Base-by-base conservation (phyloP, 306 rosid genomes). In the Fragaria nilgerrensis region DNA sequence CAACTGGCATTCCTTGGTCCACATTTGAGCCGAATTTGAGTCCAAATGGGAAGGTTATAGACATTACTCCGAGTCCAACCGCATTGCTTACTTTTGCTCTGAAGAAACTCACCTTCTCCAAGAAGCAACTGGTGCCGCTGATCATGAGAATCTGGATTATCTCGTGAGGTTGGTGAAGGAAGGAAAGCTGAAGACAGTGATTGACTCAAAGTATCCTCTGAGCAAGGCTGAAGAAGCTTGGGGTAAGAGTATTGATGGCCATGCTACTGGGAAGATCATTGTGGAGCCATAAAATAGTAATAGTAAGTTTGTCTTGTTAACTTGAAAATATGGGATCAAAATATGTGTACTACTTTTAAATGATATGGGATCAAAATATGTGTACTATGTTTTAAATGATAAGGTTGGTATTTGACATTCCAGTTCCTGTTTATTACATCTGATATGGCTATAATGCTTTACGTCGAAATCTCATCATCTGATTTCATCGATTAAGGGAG, bases 241-340 rank as follows among this genome's bases (percentile, higher is more conserved):
- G 98, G 86, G 93, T 27, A 85, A 67, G 83, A 90, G 90, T 58
- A 79, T 85, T 12, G 97, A 85, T 68, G 96, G 98, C 27, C 97
- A 93, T 80, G 92, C 98, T 34, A 94, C 97, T 71, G 98, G 98
- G 78, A 94, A 94, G 87, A 84, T 93, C 76, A 76, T 91, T 68
- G 85, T 93, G 73, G 89, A 88, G 81, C 39, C 39, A 14, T 62
- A 11, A 61, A 61, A 27, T 27, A 27, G 19, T 27, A 14, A 27
- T 29, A 62, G 11, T 61, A 61, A 59, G 34, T 25, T 59, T 9
- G 15, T 58, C 2, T 23, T 74, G 48, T 59, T 37, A 43, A 22
- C 15, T 34, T n/a, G 13, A 15, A 2, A 2, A 15, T 15, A 49
- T 49, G 55, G 55, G 69, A 17, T 29, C 36, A 47, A 47, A 47